Evolutionary conservation across 192 early-diverging fungal genomes (phyloP).

Genomic region (Mycoemilia scoparia): DNA sequence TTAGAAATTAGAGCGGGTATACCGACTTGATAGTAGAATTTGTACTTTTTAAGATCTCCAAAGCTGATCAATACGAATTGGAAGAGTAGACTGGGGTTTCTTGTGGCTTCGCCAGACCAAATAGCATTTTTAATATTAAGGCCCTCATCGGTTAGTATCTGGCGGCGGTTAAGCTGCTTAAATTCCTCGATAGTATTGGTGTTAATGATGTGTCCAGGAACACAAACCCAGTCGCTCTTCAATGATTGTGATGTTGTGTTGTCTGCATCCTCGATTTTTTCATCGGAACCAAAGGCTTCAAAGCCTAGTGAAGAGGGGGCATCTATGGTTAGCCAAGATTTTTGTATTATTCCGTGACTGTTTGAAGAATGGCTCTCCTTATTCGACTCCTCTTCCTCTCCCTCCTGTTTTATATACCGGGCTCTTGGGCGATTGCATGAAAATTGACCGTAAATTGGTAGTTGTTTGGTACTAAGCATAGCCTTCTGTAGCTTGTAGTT

Average conservation of each 20-base stretch:
- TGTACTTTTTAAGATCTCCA: constrained; percentile 91
- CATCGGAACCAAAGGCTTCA: neutral
- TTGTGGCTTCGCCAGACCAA: constrained; percentile 37
- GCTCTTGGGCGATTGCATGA: too few relatives aligned
- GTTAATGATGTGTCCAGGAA: constrained; percentile 42
- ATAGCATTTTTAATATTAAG: constrained; percentile 48
- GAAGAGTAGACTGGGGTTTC: constrained; percentile 43
- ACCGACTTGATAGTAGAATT: constrained; percentile 86
- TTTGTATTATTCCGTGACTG: too few relatives aligned
- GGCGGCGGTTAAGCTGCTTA: constrained; percentile 54
- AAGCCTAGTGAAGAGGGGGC: neutral
- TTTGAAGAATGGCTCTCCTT: too few relatives aligned
- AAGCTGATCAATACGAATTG: constrained; percentile 73
- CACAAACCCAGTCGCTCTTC: neutral
- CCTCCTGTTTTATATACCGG: too few relatives aligned
- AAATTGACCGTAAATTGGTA: too few relatives aligned
- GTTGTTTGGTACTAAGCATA: too few relatives aligned
- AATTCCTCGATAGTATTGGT: constrained; percentile 95
- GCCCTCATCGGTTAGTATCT: constrained; percentile 28
- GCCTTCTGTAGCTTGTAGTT: too few relatives aligned
- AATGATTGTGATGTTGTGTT: neutral
- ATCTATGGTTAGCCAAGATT: too few relatives aligned
- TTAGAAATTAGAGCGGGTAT: constrained; percentile 72
- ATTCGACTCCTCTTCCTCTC: too few relatives aligned
- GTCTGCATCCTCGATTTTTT: neutral